Percentiles rank a stretch among this genome's conserved stretches.
Evolutionary conservation across 2,329 filamentous ascomycete species (phyloP).

Genomic region (Raffaelea arxii): DNA sequence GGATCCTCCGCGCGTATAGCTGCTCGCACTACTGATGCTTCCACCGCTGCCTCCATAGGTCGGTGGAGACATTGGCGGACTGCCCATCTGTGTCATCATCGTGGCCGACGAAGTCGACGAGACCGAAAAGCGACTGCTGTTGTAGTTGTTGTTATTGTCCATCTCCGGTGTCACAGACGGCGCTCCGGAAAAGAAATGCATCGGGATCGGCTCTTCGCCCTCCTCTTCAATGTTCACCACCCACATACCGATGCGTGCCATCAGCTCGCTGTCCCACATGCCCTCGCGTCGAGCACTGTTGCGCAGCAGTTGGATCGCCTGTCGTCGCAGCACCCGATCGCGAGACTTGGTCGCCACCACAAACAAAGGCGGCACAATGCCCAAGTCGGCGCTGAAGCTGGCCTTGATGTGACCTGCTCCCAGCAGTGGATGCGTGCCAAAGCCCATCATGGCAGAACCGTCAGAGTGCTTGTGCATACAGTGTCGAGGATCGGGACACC

Average conservation of each 20-base stretch:
- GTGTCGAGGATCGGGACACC: conserved; percentile 31
- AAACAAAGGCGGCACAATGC: conserved; percentile 55
- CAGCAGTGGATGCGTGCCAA: conserved; percentile 32
- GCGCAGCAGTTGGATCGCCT: conserved; percentile 51
- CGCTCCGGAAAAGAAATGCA: no score
- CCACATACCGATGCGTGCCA: conserved; percentile 45
- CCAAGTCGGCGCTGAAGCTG: conserved; percentile 54
- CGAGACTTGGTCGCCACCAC: conserved; percentile 59
- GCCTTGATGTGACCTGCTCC: conserved; percentile 46
- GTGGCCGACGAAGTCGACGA: no score
- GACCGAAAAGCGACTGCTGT: no score
- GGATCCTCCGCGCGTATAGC: conserved; percentile 16
- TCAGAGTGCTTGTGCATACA: conserved; percentile 23
- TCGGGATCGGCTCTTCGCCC: conserved; percentile 24
- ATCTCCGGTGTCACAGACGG: neutral
- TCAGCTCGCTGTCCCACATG: conserved; percentile 58
- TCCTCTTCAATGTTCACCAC: conserved; percentile 45
- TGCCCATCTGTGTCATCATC: no score
- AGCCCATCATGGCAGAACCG: conserved; percentile 28
- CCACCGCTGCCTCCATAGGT: no score
- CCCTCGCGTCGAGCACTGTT: conserved; percentile 54
- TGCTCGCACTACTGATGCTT: no score
- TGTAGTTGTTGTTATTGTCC: neutral
- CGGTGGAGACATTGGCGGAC: no score
- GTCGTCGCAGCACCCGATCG: conserved; percentile 43